These are phyloP conservation scores for Hibiscus mutabilis DNA, from an alignment of 345 rosid species.

Conservation along the genomic window DNA sequence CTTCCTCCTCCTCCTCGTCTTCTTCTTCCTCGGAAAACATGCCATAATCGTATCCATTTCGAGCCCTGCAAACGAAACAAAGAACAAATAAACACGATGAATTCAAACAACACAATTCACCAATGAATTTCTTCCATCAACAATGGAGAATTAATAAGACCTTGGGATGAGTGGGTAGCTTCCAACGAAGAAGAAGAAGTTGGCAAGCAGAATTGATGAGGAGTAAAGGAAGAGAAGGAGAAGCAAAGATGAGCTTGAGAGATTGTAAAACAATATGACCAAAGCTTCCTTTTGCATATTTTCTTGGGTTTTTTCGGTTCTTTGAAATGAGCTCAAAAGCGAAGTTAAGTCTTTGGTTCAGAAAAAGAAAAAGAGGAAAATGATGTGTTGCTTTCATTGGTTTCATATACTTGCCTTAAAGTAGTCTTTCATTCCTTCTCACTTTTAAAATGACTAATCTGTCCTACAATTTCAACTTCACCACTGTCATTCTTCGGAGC, in stretches of 20 bases:
- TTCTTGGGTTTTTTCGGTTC: conserved; percentile 24
- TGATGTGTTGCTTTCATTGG: conserved; percentile 12
- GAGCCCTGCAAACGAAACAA: conserved; percentile 36
- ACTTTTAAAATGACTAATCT: conserved; percentile 12
- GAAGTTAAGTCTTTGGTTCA: conserved; percentile 20
- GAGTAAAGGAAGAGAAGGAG: conserved; percentile 62
- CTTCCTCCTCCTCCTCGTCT: conserved; percentile 53
- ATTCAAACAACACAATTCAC: neutral
- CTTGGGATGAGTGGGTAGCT: conserved; percentile 58
- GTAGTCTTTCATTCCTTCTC: conserved; percentile 13
- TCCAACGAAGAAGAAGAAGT: conserved; percentile 57
- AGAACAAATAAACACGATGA: neutral
- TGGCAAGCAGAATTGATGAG: conserved; percentile 52
- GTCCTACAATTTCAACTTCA: conserved; percentile 5
- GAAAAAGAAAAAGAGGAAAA: neutral
- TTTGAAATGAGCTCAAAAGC: conserved; percentile 21
- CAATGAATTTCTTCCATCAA: neutral
- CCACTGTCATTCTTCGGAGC: neutral
- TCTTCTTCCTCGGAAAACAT: conserved; percentile 41
- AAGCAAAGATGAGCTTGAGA: conserved; percentile 60
- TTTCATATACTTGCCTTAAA: conserved; percentile 18
- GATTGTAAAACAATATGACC: conserved; percentile 56
- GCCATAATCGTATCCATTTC: conserved; percentile 44
- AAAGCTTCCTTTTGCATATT: conserved; percentile 77
- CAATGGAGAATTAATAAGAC: conserved; percentile 13